Evolutionary conservation across 495 filamentous ascomycete genomes (phyloP).

Genomic region (Podospora anserina): DNA sequence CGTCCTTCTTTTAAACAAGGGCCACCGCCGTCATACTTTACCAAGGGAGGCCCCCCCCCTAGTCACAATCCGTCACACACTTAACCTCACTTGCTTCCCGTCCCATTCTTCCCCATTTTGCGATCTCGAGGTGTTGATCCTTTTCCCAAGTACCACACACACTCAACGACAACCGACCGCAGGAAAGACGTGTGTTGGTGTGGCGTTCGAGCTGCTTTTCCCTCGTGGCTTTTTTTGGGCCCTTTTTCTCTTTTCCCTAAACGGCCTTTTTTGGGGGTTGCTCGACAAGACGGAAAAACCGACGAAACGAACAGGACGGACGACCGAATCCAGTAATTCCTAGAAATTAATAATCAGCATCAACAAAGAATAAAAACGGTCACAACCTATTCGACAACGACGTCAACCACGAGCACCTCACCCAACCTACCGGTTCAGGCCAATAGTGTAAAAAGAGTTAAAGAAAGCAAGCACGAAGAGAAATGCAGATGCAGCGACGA

Average conservation of each 20-base stretch:
- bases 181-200: neutral
- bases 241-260: neutral
- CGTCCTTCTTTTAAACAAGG: neutral
- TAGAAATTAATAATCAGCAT: neutral
- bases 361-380: neutral
- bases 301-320: neutral
- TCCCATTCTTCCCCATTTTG: neutral
- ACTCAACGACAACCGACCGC: neutral
- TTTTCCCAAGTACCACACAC: neutral
- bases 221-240: neutral
- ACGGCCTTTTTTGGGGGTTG: neutral
- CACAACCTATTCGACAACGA: neutral
- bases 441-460: neutral
- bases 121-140: neutral
- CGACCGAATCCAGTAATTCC: neutral
- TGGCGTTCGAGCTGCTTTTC: neutral
- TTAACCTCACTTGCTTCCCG: neutral
- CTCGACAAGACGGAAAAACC: neutral
- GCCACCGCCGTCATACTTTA: neutral
- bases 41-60: neutral
- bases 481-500: conserved; percentile 31
- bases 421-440: neutral
- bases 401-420: neutral
- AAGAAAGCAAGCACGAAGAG: conserved; percentile 4
- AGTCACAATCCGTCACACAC: neutral